Conservation (phyloP, 805 yeast species). For the Maudiozyma saulgeensis region DNA sequence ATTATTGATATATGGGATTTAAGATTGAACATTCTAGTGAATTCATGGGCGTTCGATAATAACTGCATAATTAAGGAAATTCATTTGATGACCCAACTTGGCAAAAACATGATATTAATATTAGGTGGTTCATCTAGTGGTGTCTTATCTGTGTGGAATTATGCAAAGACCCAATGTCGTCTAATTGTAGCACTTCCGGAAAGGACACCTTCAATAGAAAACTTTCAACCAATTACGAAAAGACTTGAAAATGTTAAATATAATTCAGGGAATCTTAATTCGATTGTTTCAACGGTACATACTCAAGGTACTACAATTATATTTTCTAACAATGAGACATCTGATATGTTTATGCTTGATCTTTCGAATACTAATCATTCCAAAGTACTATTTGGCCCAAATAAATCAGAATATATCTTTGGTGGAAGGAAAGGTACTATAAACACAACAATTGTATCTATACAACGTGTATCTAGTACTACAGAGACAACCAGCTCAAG, state of each 20-base stretch:
- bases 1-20: slow-evolving; percentile 74
- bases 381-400: slow-evolving; percentile 6
- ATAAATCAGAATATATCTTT: slow-evolving; percentile 2
- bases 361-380: slow-evolving; percentile 8
- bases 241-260: slow-evolving; percentile 4
- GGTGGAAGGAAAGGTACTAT: slow-evolving; percentile 15
- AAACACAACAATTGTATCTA: slow-evolving; percentile 10
- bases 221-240: slow-evolving; percentile 11
- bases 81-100: slow-evolving; percentile 11
- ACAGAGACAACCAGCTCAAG: background rate
- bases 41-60: slow-evolving; percentile 50
- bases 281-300: slow-evolving; percentile 1
- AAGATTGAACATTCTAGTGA: slow-evolving; percentile 51
- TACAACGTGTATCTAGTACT: background rate
- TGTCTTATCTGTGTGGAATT: slow-evolving; percentile 66
- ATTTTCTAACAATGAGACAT: slow-evolving; percentile 11
- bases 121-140: slow-evolving; percentile 57
- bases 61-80: slow-evolving; percentile 43
- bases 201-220: slow-evolving; percentile 16
- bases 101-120: slow-evolving; percentile 38
- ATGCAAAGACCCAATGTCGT: slow-evolving; percentile 52
- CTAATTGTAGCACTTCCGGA: slow-evolving; percentile 30
- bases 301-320: slow-evolving; percentile 11
- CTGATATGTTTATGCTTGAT: slow-evolving; percentile 14
- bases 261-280: background rate